A percentile compares a stretch with the other conserved stretches of the same genome.
Conservation (phyloP, 306 rosid species). For the Cajanus cajan region DNA sequence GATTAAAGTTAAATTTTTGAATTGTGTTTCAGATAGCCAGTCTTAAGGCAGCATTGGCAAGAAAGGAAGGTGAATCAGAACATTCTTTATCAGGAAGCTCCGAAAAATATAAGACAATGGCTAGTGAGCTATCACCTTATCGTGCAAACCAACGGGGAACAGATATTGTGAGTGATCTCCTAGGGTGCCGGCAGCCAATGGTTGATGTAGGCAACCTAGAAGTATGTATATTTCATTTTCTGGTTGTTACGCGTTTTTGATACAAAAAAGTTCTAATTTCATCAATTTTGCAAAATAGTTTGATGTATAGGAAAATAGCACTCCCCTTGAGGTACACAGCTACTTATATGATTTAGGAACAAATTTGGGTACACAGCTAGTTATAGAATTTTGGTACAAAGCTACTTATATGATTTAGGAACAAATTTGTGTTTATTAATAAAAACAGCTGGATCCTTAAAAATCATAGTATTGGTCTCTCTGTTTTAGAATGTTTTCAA, state of each 20-base stretch:
- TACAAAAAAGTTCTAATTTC: background rate
- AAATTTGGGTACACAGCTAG: too few species aligned
- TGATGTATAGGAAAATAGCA: background rate
- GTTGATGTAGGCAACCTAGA: constrained; percentile 56
- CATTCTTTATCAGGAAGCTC: constrained; percentile 58
- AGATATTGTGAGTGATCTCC: constrained; percentile 42
- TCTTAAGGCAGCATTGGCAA: constrained; percentile 75
- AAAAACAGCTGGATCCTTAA: background rate
- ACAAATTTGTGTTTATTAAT: background rate
- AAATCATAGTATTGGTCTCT: background rate
- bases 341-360: background rate
- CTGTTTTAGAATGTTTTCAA: background rate
- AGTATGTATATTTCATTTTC: constrained; percentile 49
- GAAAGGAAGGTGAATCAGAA: constrained; percentile 65
- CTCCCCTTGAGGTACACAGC: too few species aligned
- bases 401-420: background rate
- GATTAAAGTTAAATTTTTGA: constrained; percentile 2
- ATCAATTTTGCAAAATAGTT: background rate
- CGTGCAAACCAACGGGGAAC: constrained; percentile 40
- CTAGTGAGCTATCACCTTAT: constrained; percentile 60
- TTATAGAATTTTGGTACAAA: background rate
- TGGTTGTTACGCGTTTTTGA: background rate
- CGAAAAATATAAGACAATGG: constrained; percentile 50
- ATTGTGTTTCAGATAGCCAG: constrained; percentile 57
- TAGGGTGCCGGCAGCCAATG: constrained; percentile 54